Evolutionary conservation across 73 alveolate genomes (phyloP).

Genomic region (Tetrahymena thermophila): DNA sequence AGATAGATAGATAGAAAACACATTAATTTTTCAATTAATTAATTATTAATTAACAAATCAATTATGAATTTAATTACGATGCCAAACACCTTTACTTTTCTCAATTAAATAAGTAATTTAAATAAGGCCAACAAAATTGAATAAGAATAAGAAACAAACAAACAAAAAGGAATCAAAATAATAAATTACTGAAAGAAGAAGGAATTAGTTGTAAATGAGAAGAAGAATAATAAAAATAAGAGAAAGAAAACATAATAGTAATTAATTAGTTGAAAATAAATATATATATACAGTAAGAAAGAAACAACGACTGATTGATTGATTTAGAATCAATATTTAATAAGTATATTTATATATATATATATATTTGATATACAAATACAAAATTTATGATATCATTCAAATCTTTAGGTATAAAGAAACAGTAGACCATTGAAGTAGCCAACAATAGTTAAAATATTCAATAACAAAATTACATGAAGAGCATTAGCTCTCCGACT

Average conservation of each 20-base stretch:
- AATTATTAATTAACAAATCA: no score
- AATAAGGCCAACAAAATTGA: no score
- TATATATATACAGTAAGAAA: no score
- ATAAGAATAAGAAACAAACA: no score
- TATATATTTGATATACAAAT: not conserved
- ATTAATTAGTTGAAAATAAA: no score
- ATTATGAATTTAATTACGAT: not conserved
- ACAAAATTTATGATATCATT: not conserved
- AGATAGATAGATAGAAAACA: not conserved
- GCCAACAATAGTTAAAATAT: not conserved
- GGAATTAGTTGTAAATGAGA: not conserved
- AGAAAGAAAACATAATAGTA: not conserved
- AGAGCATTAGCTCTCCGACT: not conserved
- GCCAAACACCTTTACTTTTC: not conserved
- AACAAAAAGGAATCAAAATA: not conserved
- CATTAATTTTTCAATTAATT: no score
- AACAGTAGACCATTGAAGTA: not conserved
- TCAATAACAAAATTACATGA: not conserved
- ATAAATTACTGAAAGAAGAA: not conserved
- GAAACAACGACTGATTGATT: not conserved
- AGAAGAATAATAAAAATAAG: not conserved
- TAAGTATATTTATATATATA: not conserved
- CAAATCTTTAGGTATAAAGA: slow-evolving; percentile 1
- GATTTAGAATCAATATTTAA: not conserved
- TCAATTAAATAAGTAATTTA: no score